Evolutionary conservation across 768 basidiomycete species (phyloP).

Genomic region (Asterophora parasitica): DNA sequence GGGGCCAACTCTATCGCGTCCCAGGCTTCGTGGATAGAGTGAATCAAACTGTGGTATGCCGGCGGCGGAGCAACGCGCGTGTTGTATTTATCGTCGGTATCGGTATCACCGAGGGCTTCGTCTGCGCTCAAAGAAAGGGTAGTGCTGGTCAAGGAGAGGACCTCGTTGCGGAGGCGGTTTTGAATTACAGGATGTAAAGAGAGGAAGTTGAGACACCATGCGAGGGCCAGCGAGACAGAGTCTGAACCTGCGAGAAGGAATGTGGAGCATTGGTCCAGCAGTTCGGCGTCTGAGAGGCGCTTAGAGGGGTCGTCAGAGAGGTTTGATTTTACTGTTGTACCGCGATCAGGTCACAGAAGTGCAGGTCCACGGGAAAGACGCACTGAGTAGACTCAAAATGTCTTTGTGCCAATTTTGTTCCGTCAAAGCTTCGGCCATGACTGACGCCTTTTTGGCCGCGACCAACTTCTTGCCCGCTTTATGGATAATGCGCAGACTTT

Average conservation of each 20-base stretch:
- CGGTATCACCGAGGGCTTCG: conserved; percentile 18
- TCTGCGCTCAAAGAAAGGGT: conserved; percentile 5
- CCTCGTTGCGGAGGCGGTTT: conserved; percentile 49
- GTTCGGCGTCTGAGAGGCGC: conserved; percentile 53
- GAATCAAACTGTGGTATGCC: conserved; percentile 8
- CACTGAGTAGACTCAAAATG: conserved; percentile 45
- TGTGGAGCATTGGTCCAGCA: conserved; percentile 62
- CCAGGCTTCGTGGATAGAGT: conserved; percentile 21
- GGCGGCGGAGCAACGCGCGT: conserved; percentile 7
- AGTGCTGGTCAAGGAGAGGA: conserved; percentile 19
- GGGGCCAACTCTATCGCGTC: conserved; percentile 38
- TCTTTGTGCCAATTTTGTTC: conserved; percentile 35
- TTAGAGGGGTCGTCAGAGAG: conserved; percentile 38
- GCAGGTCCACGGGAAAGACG: conserved; percentile 16
- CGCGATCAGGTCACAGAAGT: neutral
- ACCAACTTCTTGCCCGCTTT: conserved; percentile 39
- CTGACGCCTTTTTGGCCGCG: conserved; percentile 34
- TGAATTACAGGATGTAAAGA: conserved; percentile 52
- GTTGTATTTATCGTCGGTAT: conserved; percentile 7
- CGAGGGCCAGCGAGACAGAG: conserved; percentile 49
- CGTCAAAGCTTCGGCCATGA: conserved; percentile 30
- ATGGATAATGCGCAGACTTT: conserved; percentile 35
- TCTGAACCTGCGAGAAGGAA: conserved; percentile 65
- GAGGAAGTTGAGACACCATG: conserved; percentile 57
- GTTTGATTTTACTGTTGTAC: conserved; percentile 53